Percentiles rank a stretch among this genome's conserved stretches.
Evolutionary conservation across 805 yeast species (phyloP).

Genomic region (Pichia gijzeniarum): DNA sequence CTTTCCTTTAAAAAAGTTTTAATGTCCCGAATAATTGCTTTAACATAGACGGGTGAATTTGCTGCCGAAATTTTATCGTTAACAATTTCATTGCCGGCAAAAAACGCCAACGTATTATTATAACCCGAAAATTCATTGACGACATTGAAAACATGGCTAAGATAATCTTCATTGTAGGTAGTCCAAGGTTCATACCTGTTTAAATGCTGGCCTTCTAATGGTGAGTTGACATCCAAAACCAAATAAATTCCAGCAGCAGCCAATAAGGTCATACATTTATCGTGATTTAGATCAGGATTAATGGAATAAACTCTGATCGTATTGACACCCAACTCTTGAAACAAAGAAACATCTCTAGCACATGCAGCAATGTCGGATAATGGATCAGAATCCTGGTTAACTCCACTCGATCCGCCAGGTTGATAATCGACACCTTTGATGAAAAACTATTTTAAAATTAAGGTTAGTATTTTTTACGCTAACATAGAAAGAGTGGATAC

Average conservation of each 20-base stretch:
- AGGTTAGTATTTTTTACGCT: neutral
- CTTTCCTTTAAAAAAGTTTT: constrained; percentile 59
- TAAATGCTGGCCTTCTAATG: constrained; percentile 67
- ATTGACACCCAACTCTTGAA: constrained; percentile 81
- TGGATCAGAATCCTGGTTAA: constrained; percentile 55
- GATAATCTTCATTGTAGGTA: constrained; percentile 61
- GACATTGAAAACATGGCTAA: constrained; percentile 70
- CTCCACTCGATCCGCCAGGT: constrained; percentile 90
- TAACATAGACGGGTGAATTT: constrained; percentile 66
- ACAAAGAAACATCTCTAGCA: constrained; percentile 73
- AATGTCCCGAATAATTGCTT: constrained; percentile 75
- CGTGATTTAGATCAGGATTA: constrained; percentile 77
- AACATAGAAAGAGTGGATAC: constrained; percentile 17
- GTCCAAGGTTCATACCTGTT: constrained; percentile 95
- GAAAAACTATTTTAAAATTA: constrained; percentile 42
- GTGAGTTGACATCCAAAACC: constrained; percentile 87
- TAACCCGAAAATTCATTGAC: constrained; percentile 77
- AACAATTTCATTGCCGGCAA: constrained; percentile 88
- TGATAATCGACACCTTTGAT: constrained; percentile 91
- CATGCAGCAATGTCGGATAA: constrained; percentile 66
- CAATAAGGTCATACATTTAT: constrained; percentile 82
- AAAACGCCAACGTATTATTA: constrained; percentile 84
- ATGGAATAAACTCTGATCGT: constrained; percentile 84
- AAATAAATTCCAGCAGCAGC: constrained; percentile 92
- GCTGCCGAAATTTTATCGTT: constrained; percentile 71